Percentiles rank a stretch among this genome's conserved stretches.
Conservation (phyloP, 2,329 filamentous ascomycete species). For the Claviceps pazoutovae region DNA sequence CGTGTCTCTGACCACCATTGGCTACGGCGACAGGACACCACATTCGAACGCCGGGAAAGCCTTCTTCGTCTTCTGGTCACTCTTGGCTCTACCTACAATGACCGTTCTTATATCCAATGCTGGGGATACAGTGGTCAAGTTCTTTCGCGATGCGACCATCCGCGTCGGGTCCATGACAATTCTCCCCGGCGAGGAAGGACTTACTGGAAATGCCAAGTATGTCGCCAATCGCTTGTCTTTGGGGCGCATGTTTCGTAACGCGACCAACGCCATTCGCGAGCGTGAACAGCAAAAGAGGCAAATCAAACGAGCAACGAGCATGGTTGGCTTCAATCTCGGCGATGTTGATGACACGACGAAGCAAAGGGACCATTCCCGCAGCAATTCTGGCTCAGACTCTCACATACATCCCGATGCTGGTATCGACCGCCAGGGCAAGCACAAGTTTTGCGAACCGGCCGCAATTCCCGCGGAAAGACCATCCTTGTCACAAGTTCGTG, state of each 20-base stretch:
- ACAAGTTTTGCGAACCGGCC: constrained; percentile 3
- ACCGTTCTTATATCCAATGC: constrained; percentile 76
- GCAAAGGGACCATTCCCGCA: neutral
- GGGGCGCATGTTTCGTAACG: constrained; percentile 25
- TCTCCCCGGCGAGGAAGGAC: constrained; percentile 39
- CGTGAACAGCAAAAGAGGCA: constrained; percentile 1
- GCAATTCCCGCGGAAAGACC: constrained; percentile 12
- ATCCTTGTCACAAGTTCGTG: constrained; percentile 21
- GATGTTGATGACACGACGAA: constrained; percentile 2
- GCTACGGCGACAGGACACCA: constrained; percentile 70
- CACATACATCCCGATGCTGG: neutral
- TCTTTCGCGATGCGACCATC: constrained; percentile 40
- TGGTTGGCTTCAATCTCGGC: constrained; percentile 2
- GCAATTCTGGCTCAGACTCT: neutral
- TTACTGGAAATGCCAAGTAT: constrained; percentile 31
- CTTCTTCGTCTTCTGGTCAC: constrained; percentile 88
- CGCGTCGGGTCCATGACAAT: constrained; percentile 46
- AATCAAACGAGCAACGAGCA: neutral
- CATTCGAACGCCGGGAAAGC: constrained; percentile 64
- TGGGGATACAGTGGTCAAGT: constrained; percentile 66
- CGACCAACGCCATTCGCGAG: neutral
- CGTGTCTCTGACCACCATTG: constrained; percentile 69
- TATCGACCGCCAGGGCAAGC: constrained; percentile 4
- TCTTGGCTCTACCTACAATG: constrained; percentile 76
- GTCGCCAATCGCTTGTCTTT: constrained; percentile 27